Evolutionary conservation across 257 asterid genomes (phyloP), one percentile per base, ranked within the genome.

Genomic region (Solanum etuberosum): DNA sequence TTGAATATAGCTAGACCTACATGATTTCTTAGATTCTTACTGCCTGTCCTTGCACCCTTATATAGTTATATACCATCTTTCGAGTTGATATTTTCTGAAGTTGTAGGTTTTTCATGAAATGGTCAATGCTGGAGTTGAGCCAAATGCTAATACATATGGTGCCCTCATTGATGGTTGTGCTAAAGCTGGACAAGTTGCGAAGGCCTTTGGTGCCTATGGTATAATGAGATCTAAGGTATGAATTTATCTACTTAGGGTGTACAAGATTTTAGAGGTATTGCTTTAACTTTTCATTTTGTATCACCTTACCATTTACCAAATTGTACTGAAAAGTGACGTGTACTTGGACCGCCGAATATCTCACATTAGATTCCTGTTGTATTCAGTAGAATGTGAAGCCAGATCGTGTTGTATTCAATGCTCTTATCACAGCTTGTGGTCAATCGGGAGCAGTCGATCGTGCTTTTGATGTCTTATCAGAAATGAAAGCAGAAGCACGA

Each of bases 191-290:
- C 99, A 97, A 92, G 95, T 97, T 88, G 98, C 98, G 77, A 97
- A 97, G 94, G 99, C 99, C 31, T 97, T 97, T 90, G 99, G 99
- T 90, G 99, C 98, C 88, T 97, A 97, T 86, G 99, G 99, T 84
- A 94, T 95, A 88, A 93, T 97, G 91, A 93, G 97, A 90, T 97
- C 99, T 86, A 97, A 95, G 99, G 99, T 97, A 92, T 88, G 89
- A 73, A 72, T 89, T 85, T 80, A 74, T 73, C 35, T 89, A 37
- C 87, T 59, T 54, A 48, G 65, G 86, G 40, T 59, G 35, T 46
- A 16, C 29, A 46, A 43, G 38, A 46, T 48, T 43, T 48, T 74
- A 78, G 21, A 34, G 72, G 70, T 21, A 70, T 67, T 46, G 31
- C 13, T 27, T 18, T 31, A 54, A 89, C 71, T 83, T 90, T 88